Evolutionary conservation across 2,329 filamentous ascomycete species (phyloP).

Genomic region (Fusarium nurragi): DNA sequence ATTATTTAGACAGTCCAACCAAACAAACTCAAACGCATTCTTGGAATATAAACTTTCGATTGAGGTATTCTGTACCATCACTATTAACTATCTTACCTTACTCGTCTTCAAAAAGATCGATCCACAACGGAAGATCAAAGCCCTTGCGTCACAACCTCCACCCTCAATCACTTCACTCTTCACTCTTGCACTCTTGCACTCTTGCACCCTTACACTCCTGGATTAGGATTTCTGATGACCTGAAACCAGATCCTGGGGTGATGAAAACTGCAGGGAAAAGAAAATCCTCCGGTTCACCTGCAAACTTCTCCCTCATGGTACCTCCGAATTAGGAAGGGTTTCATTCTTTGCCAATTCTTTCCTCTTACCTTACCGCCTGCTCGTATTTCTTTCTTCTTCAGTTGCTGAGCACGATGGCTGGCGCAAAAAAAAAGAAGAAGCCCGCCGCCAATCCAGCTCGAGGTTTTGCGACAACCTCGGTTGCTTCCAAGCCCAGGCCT

Average conservation of each 20-base stretch:
- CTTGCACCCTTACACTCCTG: constrained; percentile 15
- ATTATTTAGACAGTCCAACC: neutral
- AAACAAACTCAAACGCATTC: no score
- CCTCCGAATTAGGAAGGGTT: neutral
- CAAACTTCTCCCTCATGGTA: constrained; percentile 9
- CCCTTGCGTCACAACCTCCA: constrained; percentile 39
- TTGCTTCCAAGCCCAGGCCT: constrained; percentile 81
- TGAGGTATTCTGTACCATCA: neutral
- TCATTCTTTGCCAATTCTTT: neutral
- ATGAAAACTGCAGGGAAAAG: neutral
- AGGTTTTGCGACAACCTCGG: constrained; percentile 92
- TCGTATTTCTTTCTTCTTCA: neutral
- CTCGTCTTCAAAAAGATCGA: constrained; percentile 6
- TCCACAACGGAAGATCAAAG: constrained; percentile 32
- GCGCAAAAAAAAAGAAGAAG: constrained; percentile 89
- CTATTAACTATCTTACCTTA: neutral
- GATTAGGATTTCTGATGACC: constrained; percentile 2
- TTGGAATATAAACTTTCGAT: no score
- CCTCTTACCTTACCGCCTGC: neutral
- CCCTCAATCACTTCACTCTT: constrained; percentile 18
- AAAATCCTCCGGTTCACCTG: neutral
- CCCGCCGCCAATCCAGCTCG: constrained; percentile 84
- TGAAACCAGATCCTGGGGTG: constrained; percentile 5
- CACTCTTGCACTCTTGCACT: constrained; percentile 17
- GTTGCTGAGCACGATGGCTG: constrained; percentile 66